Base-by-base conservation (phyloP, 768 basidiomycete species). In the Mycena filopes region DNA sequence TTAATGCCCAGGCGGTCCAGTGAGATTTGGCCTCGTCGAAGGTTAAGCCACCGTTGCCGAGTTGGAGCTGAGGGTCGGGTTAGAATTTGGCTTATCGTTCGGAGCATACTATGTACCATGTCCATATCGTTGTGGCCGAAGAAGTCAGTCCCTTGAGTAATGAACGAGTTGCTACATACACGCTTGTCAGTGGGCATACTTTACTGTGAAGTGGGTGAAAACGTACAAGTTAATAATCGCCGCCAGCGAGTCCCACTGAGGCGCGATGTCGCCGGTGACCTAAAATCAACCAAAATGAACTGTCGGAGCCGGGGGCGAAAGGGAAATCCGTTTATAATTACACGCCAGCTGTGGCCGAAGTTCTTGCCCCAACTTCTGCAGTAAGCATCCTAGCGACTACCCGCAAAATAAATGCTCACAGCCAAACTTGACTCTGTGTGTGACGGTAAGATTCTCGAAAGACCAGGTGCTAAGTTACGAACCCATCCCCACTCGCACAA, bases 1-100 rank as follows among this genome's bases (percentile, higher is more conserved):
- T 85, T 45, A 91, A 74, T 18, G 89, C 89, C 89, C 89, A 91
- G 4, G 88, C 88, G 0, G 88, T 89, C 73, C 90, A 91, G 70
- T 91, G 89, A 2, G 88, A 84, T 75, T 90, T 90, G 11, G 83
- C 74, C 75, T 91, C 89, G 4, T 90, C 89, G 71, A 78, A 83
- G 0, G 86, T 83, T 23, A 91, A 72, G 31, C 82, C 81, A 13
- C 88, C 89, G 69, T 91, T 91, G n/a, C 89, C 89, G 26, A 89
- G 70, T 82, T 89, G 84, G 46, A 88, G 77, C 87, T 87, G 28
- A 60, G 31, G 18, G 9, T 11, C 23, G 8, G 55, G 5, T 18
- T 2, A 13, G 33, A n/a, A n/a, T n/a, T n/a, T n/a, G n/a, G 26
- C 26, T 23, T 13, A 29, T 28, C 26, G 8, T 45, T 60, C 33